Percentiles rank a stretch among this genome's conserved stretches.
Conservation (phyloP, 495 filamentous ascomycete genomes). For the Chaetomium fimeti region DNA sequence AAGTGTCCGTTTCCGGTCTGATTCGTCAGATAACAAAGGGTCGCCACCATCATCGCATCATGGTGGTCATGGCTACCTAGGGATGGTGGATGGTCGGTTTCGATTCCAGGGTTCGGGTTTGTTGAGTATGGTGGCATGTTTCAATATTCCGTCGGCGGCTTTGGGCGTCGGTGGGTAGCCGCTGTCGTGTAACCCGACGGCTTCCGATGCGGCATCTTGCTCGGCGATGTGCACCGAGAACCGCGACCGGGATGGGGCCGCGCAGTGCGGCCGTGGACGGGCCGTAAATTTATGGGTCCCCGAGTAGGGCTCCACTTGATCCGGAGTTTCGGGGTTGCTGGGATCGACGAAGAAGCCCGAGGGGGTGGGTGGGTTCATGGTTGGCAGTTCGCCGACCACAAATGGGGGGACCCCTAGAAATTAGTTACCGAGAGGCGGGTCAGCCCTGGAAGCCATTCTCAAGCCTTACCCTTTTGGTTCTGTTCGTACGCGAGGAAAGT, state of each 20-base stretch:
- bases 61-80: not conserved
- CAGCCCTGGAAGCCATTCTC: too few relatives aligned
- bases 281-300: not conserved
- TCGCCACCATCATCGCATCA: slow-evolving; percentile 7
- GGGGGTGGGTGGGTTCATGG: too few relatives aligned
- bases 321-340: not conserved
- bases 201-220: not conserved
- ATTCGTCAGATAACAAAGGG: not conserved
- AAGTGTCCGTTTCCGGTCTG: slow-evolving; percentile 1
- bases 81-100: not conserved
- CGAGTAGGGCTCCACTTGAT: not conserved
- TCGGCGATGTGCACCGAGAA: slow-evolving; percentile 11
- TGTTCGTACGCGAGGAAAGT: not conserved
- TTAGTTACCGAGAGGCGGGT: not conserved
- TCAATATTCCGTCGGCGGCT: not conserved
- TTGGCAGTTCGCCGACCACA: slow-evolving; percentile 7
- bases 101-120: not conserved
- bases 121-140: not conserved
- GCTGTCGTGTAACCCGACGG: slow-evolving; percentile 4
- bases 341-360: not conserved
- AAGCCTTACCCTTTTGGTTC: not conserved
- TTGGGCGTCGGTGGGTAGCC: not conserved
- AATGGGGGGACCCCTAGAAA: not conserved
- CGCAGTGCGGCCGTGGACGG: too few relatives aligned
- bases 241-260: slow-evolving; percentile 5